Evolutionary conservation across 257 asterid species (phyloP).

Genomic region (Nicotiana undulata): DNA sequence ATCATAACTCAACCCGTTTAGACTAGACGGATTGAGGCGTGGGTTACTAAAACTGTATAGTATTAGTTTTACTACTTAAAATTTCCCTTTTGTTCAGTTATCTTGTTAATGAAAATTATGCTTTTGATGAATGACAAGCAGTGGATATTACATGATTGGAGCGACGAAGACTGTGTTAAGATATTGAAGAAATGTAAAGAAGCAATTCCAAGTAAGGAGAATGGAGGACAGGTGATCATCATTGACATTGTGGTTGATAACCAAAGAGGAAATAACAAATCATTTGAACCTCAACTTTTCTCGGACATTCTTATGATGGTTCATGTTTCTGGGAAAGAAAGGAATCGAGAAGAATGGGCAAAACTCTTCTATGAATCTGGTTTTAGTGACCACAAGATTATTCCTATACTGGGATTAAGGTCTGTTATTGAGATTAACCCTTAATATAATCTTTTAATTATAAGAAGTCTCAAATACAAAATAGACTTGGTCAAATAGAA

Average conservation of each 20-base stretch:
- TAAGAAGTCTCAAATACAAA: not conserved
- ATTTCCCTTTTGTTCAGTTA: not conserved
- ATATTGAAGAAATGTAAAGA: slow-evolving; percentile 20
- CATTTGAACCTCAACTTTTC: slow-evolving; percentile 6
- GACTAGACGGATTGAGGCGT: not conserved
- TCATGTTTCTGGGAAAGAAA: not conserved
- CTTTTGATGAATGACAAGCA: not conserved
- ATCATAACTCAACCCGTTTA: not conserved
- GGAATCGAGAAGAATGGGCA: not conserved
- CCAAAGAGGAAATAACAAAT: not conserved
- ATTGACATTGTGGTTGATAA: slow-evolving; percentile 3
- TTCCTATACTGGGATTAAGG: not conserved
- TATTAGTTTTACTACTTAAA: not conserved
- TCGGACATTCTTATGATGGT: slow-evolving; percentile 8
- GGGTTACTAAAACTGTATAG: not conserved
- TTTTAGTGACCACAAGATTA: slow-evolving; percentile 11
- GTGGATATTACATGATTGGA: slow-evolving; percentile 9
- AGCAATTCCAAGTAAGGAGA: slow-evolving; percentile 12
- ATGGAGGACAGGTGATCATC: slow-evolving; percentile 16
- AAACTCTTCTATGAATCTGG: not conserved
- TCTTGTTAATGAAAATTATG: not conserved
- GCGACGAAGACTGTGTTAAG: not conserved
- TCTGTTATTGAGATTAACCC: slow-evolving; percentile 12
- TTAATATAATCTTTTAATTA: not conserved
- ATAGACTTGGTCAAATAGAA: not conserved